A percentile compares a stretch with the other conserved stretches of the same genome.
Conservation (phyloP, 108 stramenopile genomes). For the Phaeodactylum tricornutum region DNA sequence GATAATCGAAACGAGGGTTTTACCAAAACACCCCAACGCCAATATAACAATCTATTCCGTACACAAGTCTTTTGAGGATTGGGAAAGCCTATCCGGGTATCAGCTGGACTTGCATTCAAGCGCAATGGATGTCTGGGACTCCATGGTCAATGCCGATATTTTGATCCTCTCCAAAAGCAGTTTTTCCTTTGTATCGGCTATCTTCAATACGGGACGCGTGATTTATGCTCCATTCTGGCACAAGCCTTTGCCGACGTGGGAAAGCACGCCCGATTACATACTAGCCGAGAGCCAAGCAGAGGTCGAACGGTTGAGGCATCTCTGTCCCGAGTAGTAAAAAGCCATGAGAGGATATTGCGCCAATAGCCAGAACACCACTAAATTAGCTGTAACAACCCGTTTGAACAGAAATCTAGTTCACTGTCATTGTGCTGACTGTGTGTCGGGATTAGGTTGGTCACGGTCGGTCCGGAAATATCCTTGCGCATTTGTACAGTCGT, state of each 20-base stretch:
- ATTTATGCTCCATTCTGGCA: slow-evolving; percentile 28
- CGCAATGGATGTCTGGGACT: slow-evolving; percentile 11
- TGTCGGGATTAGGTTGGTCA: too few species aligned
- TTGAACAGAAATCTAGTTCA: too few species aligned
- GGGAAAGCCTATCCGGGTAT: slow-evolving; percentile 3
- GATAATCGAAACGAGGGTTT: not conserved
- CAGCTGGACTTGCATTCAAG: slow-evolving; percentile 8
- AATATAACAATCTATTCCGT: slow-evolving; percentile 10
- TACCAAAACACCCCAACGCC: not conserved
- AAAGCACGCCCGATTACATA: too few species aligned
- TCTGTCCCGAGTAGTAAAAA: too few species aligned
- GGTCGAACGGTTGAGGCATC: too few species aligned
- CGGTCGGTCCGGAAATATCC: too few species aligned
- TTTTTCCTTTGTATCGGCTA: slow-evolving; percentile 21
- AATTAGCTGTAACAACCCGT: too few species aligned
- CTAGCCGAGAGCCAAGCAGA: too few species aligned
- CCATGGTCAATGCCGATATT: slow-evolving; percentile 13
- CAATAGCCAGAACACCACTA: too few species aligned
- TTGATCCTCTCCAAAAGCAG: slow-evolving; percentile 20
- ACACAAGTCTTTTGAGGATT: slow-evolving; percentile 5
- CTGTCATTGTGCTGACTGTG: too few species aligned
- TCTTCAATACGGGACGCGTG: slow-evolving; percentile 6
- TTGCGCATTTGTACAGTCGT: too few species aligned
- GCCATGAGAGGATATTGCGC: too few species aligned
- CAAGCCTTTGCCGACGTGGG: slow-evolving; percentile 12